These are phyloP conservation scores for Bryoerythrophyllum caledonicum DNA, from an alignment of 225 moss, liverwort and hornwort genomes.

Conservation along the genomic window DNA sequence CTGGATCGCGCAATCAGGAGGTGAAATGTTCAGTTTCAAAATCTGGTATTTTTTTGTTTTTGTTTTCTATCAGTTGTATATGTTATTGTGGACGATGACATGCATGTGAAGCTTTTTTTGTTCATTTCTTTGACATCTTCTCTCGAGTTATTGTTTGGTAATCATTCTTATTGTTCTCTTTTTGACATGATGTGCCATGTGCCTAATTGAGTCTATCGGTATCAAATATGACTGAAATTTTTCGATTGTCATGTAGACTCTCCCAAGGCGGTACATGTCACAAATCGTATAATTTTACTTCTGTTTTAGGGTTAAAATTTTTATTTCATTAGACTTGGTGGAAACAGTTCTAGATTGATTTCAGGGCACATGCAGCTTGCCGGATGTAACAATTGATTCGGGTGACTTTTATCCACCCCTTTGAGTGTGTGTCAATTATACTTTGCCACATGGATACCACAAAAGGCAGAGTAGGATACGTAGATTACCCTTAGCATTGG, in stretches of 20 bases:
- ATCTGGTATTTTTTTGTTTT: neutral
- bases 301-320: slow-evolving; percentile 23
- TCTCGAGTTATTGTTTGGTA: neutral
- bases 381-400: neutral
- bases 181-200: neutral
- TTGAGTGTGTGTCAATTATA: neutral
- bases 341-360: too few relatives aligned
- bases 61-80: neutral
- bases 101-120: neutral
- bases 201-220: neutral
- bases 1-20: neutral
- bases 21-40: neutral
- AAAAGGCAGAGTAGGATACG: too few relatives aligned
- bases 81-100: neutral
- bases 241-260: neutral
- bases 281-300: neutral
- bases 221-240: neutral
- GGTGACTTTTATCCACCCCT: too few relatives aligned
- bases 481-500: too few relatives aligned
- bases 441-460: too few relatives aligned
- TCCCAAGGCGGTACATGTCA: neutral
- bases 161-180: neutral
- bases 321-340: too few relatives aligned
- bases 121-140: neutral
- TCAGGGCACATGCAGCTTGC: neutral